phyloP scores from a whole-genome alignment of 768 basidiomycete species.

The Amanita rimosa region DNA sequence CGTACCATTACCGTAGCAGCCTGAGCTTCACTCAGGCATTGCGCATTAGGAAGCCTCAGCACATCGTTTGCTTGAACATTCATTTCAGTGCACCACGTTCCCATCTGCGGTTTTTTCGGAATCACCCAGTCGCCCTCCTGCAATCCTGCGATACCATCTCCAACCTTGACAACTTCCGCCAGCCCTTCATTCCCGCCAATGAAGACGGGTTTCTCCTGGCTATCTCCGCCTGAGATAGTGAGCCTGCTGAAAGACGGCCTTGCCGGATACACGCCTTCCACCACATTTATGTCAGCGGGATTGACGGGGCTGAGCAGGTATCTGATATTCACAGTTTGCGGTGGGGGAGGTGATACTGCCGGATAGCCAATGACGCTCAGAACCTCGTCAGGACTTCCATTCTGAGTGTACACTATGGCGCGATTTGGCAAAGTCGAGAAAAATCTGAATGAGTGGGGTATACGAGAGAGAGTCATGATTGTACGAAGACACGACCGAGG shows the following conservation, averaged over 20 bases:
- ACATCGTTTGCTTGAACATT: constrained; percentile 47
- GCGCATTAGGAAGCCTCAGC: constrained; percentile 40
- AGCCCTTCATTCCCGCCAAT: constrained; percentile 74
- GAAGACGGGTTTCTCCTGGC: constrained; percentile 28
- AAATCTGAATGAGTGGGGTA: not conserved
- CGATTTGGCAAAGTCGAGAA: constrained; percentile 19
- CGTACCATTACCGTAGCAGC: constrained; percentile 70
- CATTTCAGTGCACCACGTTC: constrained; percentile 59
- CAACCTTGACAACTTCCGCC: constrained; percentile 53
- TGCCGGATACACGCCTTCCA: constrained; percentile 75
- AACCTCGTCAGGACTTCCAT: constrained; percentile 54
- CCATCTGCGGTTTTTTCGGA: constrained; percentile 54
- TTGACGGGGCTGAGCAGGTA: constrained; percentile 69
- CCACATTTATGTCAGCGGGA: constrained; percentile 71
- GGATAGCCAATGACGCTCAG: constrained; percentile 43
- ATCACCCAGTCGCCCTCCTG: constrained; percentile 63
- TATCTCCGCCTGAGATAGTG: constrained; percentile 19
- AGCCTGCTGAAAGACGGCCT: constrained; percentile 37
- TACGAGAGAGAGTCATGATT: not conserved
- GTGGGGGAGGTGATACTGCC: constrained; percentile 36
- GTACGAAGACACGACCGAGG: too few relatives aligned
- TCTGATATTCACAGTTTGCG: constrained; percentile 51
- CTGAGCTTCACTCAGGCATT: constrained; percentile 41
- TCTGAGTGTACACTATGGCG: constrained; percentile 51
- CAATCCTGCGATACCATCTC: constrained; percentile 37